Evolutionary conservation across 306 rosid genomes (phyloP).

Genomic region (Quercus gilva): DNA sequence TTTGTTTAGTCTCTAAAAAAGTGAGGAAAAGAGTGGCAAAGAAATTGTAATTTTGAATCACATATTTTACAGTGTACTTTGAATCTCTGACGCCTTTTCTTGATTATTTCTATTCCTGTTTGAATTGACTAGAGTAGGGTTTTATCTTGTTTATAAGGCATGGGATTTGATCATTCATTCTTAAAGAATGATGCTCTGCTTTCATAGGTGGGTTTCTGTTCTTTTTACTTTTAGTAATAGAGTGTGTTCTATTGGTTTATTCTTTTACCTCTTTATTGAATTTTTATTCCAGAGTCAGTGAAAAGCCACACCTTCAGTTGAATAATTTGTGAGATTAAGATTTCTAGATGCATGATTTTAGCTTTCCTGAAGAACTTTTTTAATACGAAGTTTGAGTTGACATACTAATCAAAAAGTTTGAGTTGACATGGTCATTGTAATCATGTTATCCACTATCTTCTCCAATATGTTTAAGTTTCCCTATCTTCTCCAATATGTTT

Average conservation of each 20-base stretch:
- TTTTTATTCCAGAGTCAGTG: neutral
- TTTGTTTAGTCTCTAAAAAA: neutral
- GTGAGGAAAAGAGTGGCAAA: neutral
- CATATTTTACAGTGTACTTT: neutral
- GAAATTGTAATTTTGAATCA: neutral
- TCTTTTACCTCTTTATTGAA: neutral
- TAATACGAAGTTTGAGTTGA: neutral
- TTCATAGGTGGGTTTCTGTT: neutral
- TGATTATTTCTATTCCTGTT: neutral
- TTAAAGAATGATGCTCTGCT: slow-evolving; percentile 14
- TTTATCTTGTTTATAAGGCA: neutral
- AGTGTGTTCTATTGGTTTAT: neutral
- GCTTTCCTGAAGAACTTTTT: neutral
- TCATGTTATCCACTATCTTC: neutral
- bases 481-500: slow-evolving; percentile 6
- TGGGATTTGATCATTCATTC: neutral
- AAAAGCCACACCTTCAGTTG: neutral
- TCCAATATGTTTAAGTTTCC: neutral
- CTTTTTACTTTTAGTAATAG: neutral
- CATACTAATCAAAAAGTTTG: too few species aligned
- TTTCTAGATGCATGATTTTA: neutral
- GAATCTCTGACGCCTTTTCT: neutral
- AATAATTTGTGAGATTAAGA: neutral
- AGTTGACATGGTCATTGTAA: neutral
- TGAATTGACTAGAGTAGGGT: neutral